Base-by-base conservation (phyloP, 179 eudicot genomes). In the Drosera spatulata region DNA sequence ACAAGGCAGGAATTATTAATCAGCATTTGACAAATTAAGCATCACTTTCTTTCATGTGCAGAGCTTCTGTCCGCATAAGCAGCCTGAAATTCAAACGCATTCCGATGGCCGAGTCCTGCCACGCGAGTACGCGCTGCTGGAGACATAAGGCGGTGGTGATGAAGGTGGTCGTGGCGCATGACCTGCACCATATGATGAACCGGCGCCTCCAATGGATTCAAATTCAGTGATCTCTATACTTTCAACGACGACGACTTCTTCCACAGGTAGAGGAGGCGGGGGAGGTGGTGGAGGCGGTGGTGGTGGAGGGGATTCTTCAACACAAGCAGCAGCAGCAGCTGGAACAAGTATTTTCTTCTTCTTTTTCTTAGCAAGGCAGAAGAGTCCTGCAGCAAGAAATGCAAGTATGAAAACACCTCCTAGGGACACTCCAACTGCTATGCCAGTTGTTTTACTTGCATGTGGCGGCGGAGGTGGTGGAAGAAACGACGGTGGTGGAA, bases 321-420 rank as follows among this genome's bases (percentile, higher is more conserved):
- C 48, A 39, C 61, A 64, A 22, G 74, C 66, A 22, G 75, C 62
- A 0, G 77, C 64, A 13, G 75, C 62, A 2, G 82, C 77, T 22
- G 33, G 33, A 33, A 71, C 62, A 51, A 69, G 9, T 4, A 70
- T 44, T 0, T 68, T 69, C 60, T 55, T 75, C 71, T 61, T 75
- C 57, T 69, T 79, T 41, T 51, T 72, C 77, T 72, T 79, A 15
- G 75, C 72, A 10, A 74, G 14, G 73, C 77, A 75, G 22, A 79
- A 79, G 41, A 75, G 68, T 0, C 77, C 75, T 3, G 64, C 44
- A 3, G 69, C 80, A 2, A 79, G 68, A 70, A 79, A 79, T 45
- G 83, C 83, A 5, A 79, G 79, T 58, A 79, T 62, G 65, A 72
- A 72, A 2, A 50, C 61, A 2, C 80, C 83, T 3, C 59, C 66